A percentile compares a stretch with the other conserved stretches of the same genome.
Evolutionary conservation across 495 filamentous ascomycete species (phyloP).

Genomic region (Penicillium cinerascens): DNA sequence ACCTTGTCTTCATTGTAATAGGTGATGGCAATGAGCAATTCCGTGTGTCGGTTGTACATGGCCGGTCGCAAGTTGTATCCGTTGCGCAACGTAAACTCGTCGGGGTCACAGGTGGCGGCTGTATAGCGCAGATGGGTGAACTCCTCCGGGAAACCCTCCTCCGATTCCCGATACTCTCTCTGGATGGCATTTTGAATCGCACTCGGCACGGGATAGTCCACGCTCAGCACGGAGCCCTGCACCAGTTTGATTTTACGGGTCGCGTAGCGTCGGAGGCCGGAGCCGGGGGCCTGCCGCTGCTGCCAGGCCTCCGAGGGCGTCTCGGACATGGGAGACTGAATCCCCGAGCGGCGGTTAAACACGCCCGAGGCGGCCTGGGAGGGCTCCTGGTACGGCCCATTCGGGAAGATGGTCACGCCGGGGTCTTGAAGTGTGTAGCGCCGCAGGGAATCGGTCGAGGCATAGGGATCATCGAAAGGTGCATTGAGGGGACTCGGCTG

Average conservation of each 20-base stretch:
- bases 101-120: slow-evolving; percentile 94
- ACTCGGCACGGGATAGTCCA: slow-evolving; percentile 95
- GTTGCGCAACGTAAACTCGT: slow-evolving; percentile 97
- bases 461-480: slow-evolving; percentile 78
- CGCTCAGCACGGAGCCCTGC: slow-evolving; percentile 90
- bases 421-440: slow-evolving; percentile 38
- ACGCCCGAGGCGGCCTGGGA: slow-evolving; percentile 54
- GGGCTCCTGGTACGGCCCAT: slow-evolving; percentile 52
- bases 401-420: slow-evolving; percentile 34
- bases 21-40: slow-evolving; percentile 94
- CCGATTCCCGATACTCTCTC: slow-evolving; percentile 84
- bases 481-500: slow-evolving; percentile 54
- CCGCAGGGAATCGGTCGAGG: slow-evolving; percentile 39
- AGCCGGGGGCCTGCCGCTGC: slow-evolving; percentile 65
- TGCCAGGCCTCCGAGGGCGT: slow-evolving; percentile 70
- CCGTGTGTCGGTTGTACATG: slow-evolving; percentile 99
- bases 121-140: slow-evolving; percentile 98
- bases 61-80: slow-evolving; percentile 96
- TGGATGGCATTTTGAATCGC: slow-evolving; percentile 96
- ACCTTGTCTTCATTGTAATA: slow-evolving; percentile 99
- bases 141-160: slow-evolving; percentile 70
- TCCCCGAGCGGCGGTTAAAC: slow-evolving; percentile 17
- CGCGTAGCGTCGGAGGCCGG: slow-evolving; percentile 78
- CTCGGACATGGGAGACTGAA: slow-evolving; percentile 32
- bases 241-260: slow-evolving; percentile 96